Percentiles rank a stretch among this genome's conserved stretches.
phyloP scores from a whole-genome alignment of 192 early-diverging fungal genomes.

The Entophlyctis luteolus region DNA sequence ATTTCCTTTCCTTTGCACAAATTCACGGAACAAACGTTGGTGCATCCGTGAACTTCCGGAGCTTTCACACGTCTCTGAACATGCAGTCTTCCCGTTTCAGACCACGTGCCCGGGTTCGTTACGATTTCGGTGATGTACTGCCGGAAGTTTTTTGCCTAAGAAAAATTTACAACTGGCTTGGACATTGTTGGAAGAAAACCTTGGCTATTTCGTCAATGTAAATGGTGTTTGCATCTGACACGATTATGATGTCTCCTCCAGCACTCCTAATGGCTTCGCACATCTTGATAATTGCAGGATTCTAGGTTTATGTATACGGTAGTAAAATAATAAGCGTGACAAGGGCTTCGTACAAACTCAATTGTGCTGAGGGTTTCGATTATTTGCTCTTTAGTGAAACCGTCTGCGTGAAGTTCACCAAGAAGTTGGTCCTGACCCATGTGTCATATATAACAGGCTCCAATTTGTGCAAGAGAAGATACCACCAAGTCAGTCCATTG shows the following conservation, averaged over 20 bases:
- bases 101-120: constrained; percentile 36
- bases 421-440: constrained; percentile 19
- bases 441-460: too few relatives aligned
- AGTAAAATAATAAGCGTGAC: background rate
- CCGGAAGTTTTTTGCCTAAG: constrained; percentile 27
- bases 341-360: constrained; percentile 23
- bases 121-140: constrained; percentile 33
- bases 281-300: constrained; percentile 19
- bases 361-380: constrained; percentile 15
- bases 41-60: constrained; percentile 22
- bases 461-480: too few relatives aligned
- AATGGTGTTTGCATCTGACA: constrained; percentile 40
- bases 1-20: constrained; percentile 39
- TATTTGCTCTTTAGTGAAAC: constrained; percentile 25
- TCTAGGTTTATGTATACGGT: background rate
- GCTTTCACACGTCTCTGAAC: constrained; percentile 12
- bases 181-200: constrained; percentile 3
- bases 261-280: constrained; percentile 20
- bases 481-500: constrained; percentile 42
- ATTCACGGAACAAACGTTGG: constrained; percentile 30
- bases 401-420: constrained; percentile 24
- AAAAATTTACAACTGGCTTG: background rate
- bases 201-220: constrained; percentile 41
- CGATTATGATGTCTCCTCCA: constrained; percentile 29
- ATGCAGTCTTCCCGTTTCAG: constrained; percentile 11